Conservation (phyloP, 345 rosid genomes). For the Diplotaxis tenuifolia region DNA sequence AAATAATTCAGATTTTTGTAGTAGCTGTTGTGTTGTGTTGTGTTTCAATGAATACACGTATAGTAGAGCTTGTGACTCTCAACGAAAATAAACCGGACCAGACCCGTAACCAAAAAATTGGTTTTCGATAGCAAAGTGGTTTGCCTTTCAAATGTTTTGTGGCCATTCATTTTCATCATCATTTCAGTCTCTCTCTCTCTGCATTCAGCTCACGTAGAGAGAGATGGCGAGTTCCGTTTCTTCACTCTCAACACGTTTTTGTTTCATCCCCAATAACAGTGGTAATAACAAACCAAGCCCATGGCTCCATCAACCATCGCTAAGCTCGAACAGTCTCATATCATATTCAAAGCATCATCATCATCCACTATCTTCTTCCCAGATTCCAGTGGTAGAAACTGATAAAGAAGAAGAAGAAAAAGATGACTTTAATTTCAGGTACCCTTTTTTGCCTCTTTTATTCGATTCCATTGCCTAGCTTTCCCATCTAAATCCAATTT, state of each 20-base stretch:
- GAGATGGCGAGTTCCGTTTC: slow-evolving; percentile 47
- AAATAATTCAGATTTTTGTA: too few relatives aligned
- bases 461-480: background rate
- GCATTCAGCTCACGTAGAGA: background rate
- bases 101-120: background rate
- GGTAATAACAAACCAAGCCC: slow-evolving; percentile 19
- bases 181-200: background rate
- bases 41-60: background rate
- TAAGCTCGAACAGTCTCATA: slow-evolving; percentile 25
- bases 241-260: slow-evolving; percentile 39
- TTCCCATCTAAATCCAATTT: background rate
- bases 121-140: background rate
- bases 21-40: background rate
- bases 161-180: slow-evolving; percentile 1
- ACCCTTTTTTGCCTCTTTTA: slow-evolving; percentile 23
- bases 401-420: slow-evolving; percentile 23
- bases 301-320: slow-evolving; percentile 1
- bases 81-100: background rate
- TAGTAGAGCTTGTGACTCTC: background rate
- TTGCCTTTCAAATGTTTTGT: background rate
- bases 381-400: slow-evolving; percentile 44
- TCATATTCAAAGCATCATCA: slow-evolving; percentile 37
- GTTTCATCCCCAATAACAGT: slow-evolving; percentile 29
- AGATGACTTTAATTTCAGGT: slow-evolving; percentile 47
- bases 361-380: slow-evolving; percentile 37